A percentile compares a stretch with the other conserved stretches of the same genome.
These are phyloP conservation scores for Geosmithia flava DNA, from an alignment of 2,329 filamentous ascomycete species.

Conservation along the genomic window DNA sequence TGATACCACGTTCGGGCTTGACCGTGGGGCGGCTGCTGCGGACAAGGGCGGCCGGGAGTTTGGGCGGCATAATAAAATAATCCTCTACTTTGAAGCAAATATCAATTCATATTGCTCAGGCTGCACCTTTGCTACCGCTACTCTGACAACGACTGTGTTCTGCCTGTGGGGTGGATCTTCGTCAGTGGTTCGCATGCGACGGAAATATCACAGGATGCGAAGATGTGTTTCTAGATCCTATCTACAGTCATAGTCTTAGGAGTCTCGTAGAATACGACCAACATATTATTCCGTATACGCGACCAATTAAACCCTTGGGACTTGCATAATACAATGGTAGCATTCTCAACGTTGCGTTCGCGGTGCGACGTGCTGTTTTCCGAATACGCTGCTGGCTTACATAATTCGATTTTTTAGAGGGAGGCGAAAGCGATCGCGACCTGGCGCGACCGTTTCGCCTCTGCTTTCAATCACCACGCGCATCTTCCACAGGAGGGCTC, in stretches of 20 bases:
- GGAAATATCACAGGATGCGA: too few relatives aligned
- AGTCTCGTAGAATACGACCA: too few relatives aligned
- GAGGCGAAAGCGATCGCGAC: background rate
- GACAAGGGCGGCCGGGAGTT: background rate
- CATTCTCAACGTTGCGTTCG: too few relatives aligned
- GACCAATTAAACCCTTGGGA: too few relatives aligned
- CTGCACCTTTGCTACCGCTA: background rate
- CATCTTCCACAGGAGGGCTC: background rate
- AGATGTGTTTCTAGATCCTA: too few relatives aligned
- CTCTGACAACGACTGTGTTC: too few relatives aligned
- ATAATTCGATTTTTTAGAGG: background rate
- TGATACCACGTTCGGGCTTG: background rate
- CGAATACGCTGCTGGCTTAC: background rate
- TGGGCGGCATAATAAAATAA: background rate
- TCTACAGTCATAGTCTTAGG: too few relatives aligned
- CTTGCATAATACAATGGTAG: too few relatives aligned
- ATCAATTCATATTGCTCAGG: background rate
- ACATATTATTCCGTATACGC: too few relatives aligned
- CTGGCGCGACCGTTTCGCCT: background rate
- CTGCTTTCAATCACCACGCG: background rate
- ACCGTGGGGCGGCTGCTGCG: background rate
- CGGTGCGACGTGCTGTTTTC: too few relatives aligned
- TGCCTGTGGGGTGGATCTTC: too few relatives aligned
- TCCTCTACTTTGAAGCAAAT: background rate
- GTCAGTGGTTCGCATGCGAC: too few relatives aligned